Conservation (phyloP, 495 filamentous ascomycete genomes). For the Annulohypoxylon bovei region DNA sequence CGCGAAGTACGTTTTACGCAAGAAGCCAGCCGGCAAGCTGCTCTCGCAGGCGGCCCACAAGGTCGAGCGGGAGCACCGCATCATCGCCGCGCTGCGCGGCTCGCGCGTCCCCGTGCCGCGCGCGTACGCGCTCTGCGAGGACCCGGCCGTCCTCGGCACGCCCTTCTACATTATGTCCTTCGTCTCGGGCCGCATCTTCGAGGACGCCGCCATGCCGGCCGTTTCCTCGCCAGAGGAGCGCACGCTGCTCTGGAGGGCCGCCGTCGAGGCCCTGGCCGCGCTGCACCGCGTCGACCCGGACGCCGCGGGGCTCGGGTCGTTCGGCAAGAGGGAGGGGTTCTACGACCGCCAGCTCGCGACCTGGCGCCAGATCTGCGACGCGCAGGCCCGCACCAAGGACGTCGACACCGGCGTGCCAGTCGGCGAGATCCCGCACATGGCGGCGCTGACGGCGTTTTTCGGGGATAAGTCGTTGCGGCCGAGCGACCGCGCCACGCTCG, state of each 20-base stretch:
- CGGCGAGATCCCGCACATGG: constrained; percentile 82
- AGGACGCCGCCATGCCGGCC: constrained; percentile 82
- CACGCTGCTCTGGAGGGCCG: constrained; percentile 84
- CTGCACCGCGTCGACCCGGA: constrained; percentile 80
- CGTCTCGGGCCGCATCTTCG: constrained; percentile 89
- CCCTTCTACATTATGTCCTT: constrained; percentile 98
- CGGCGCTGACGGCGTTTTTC: constrained; percentile 84
- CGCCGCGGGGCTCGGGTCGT: constrained; percentile 71
- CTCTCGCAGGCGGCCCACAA: constrained; percentile 93
- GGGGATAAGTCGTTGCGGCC: constrained; percentile 73
- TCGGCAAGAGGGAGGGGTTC: constrained; percentile 80
- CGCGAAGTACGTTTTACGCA: constrained; percentile 82
- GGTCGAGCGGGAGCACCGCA: constrained; percentile 93
- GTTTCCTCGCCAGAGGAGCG: constrained; percentile 72
- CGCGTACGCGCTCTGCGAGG: constrained; percentile 86
- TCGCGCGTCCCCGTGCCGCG: constrained; percentile 89
- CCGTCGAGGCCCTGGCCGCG: constrained; percentile 82
- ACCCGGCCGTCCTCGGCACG: constrained; percentile 80
- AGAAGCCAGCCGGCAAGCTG: constrained; percentile 93
- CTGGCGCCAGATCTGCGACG: constrained; percentile 76
- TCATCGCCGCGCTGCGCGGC: constrained; percentile 81
- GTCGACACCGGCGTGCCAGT: constrained; percentile 78
- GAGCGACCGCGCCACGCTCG: constrained; percentile 76
- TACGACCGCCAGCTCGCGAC: constrained; percentile 89
- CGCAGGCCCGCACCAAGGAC: constrained; percentile 79